Evolutionary conservation across 352 stramenopile species (phyloP).

Genomic region (Pythium apleroticum): DNA sequence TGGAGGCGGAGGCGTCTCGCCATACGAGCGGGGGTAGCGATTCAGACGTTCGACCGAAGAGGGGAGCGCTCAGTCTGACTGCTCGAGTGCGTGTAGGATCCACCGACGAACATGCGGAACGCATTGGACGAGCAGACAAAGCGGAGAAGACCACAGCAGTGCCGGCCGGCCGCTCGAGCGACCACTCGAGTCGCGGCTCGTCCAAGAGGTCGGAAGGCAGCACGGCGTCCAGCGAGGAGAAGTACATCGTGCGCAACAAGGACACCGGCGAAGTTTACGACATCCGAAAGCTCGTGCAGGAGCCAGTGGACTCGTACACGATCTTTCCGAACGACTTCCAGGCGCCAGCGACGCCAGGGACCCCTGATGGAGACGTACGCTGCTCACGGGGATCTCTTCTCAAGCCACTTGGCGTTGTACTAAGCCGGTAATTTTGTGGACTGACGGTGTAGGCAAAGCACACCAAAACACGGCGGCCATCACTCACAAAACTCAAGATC

Average conservation of each 20-base stretch:
- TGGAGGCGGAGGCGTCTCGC: constrained; percentile 36
- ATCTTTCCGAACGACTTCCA: constrained; percentile 79
- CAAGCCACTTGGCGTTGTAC: background rate
- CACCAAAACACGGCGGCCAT: constrained; percentile 54
- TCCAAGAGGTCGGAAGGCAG: constrained; percentile 15
- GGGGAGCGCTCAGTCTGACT: background rate
- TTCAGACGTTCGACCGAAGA: background rate
- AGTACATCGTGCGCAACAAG: constrained; percentile 80
- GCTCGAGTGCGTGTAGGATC: background rate
- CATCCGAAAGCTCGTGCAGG: constrained; percentile 59
- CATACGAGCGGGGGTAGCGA: constrained; percentile 5
- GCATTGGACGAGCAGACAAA: constrained; percentile 3
- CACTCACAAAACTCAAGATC: constrained; percentile 64
- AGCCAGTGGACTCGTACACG: constrained; percentile 64
- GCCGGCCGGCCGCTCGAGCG: background rate
- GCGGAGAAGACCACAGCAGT: constrained; percentile 13
- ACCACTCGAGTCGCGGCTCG: constrained; percentile 14
- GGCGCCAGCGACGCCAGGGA: constrained; percentile 15
- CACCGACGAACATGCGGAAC: background rate
- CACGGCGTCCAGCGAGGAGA: constrained; percentile 39
- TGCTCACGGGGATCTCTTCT: background rate
- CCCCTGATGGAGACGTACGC: constrained; percentile 35
- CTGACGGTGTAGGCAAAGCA: constrained; percentile 35
- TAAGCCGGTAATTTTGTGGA: background rate
- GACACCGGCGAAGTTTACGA: constrained; percentile 82